Conservation (phyloP, 495 filamentous ascomycete genomes). For the Penicillium turbatum region DNA sequence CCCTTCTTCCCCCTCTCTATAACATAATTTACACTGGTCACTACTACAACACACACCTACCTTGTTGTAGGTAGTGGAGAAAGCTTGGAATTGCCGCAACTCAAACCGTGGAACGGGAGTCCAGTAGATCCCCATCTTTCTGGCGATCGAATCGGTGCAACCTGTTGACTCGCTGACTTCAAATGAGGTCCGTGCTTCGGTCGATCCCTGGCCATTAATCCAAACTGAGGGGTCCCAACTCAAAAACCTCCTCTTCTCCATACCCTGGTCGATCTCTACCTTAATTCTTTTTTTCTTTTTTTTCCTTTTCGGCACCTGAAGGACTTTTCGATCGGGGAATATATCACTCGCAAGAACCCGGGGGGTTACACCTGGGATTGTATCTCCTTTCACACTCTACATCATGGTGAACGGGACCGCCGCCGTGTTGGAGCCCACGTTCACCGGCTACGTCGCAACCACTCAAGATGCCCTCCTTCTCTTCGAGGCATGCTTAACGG, state of each 20-base stretch:
- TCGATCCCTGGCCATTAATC: slow-evolving; percentile 34
- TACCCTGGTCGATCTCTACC: slow-evolving; percentile 34
- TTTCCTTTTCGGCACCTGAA: not conserved
- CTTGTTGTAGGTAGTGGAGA: too few species aligned
- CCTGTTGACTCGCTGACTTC: slow-evolving; percentile 25
- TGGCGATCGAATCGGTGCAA: slow-evolving; percentile 30
- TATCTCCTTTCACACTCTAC: slow-evolving; percentile 8
- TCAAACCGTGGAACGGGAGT: slow-evolving; percentile 31
- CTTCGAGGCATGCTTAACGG: slow-evolving; percentile 69
- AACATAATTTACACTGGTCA: too few species aligned
- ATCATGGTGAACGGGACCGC: slow-evolving; percentile 46
- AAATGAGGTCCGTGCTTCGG: slow-evolving; percentile 36
- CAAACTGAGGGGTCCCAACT: slow-evolving; percentile 32
- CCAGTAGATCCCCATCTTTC: slow-evolving; percentile 25
- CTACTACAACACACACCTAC: not conserved
- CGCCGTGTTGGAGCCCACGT: slow-evolving; percentile 53
- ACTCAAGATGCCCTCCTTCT: slow-evolving; percentile 72
- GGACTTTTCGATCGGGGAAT: slow-evolving; percentile 9
- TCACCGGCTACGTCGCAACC: slow-evolving; percentile 61
- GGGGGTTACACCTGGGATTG: slow-evolving; percentile 9
- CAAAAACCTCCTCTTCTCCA: slow-evolving; percentile 34
- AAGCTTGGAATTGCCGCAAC: slow-evolving; percentile 34
- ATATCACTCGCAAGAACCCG: slow-evolving; percentile 1
- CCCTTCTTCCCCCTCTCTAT: not conserved
- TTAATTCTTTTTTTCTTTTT: slow-evolving; percentile 20